Evolutionary conservation across 2,329 filamentous ascomycete species (phyloP).

Genomic region (Colletotrichum scovillei): DNA sequence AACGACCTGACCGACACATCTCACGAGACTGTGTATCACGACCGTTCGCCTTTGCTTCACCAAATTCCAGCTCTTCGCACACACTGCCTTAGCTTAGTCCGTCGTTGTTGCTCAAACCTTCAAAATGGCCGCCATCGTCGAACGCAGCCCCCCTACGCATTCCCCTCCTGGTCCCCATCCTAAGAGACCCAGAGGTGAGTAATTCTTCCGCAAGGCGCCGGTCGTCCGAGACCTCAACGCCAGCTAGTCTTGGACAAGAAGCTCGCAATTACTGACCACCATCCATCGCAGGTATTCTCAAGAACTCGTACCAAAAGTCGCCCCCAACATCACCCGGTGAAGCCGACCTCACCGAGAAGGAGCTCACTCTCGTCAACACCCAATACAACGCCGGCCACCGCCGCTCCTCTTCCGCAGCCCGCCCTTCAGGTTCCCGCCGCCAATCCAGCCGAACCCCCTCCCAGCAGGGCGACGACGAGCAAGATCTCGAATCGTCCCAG

Average conservation of each 20-base stretch:
- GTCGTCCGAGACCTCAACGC: neutral
- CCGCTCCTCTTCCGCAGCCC: slow-evolving; percentile 80
- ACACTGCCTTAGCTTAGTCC: slow-evolving; percentile 1
- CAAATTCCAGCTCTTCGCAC: neutral
- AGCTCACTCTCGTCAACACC: slow-evolving; percentile 93
- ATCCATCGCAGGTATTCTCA: slow-evolving; percentile 80
- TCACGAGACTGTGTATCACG: slow-evolving; percentile 31
- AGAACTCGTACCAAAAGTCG: slow-evolving; percentile 81
- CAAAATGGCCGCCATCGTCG: slow-evolving; percentile 55
- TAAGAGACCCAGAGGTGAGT: slow-evolving; percentile 59
- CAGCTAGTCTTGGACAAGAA: neutral
- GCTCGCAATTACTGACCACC: neutral
- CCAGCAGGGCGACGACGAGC: slow-evolving; percentile 55
- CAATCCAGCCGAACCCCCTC: slow-evolving; percentile 68
- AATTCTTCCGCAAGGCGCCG: too few relatives aligned
- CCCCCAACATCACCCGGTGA: slow-evolving; percentile 64
- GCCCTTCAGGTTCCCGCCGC: slow-evolving; percentile 74
- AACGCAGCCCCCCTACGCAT: slow-evolving; percentile 51
- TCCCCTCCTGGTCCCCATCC: slow-evolving; percentile 53
- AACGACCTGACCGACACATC: slow-evolving; percentile 6
- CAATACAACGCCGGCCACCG: slow-evolving; percentile 92
- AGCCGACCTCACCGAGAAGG: slow-evolving; percentile 77
- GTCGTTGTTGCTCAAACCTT: slow-evolving; percentile 14
- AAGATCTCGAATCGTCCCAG: slow-evolving; percentile 69
- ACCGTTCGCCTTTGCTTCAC: neutral